Conservation (phyloP, 1,284 basidiomycete species). For the Lentinus polychrous region DNA sequence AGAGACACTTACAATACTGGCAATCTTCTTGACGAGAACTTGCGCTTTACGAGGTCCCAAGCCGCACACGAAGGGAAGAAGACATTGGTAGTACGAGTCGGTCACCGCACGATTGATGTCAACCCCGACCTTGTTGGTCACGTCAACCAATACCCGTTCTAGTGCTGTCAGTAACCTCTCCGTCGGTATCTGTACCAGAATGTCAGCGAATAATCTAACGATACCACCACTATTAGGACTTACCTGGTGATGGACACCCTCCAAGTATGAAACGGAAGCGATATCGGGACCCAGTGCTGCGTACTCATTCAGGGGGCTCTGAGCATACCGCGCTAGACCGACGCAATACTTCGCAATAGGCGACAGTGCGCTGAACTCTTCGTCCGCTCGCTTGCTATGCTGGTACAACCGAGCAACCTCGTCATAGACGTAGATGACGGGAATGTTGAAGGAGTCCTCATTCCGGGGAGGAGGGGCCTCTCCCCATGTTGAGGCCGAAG, state of each 20-base stretch:
- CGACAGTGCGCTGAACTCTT: constrained; percentile 82
- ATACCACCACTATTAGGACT: constrained; percentile 20
- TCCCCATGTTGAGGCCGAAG: not conserved
- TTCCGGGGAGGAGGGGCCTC: constrained; percentile 11
- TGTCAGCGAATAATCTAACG: constrained; percentile 8
- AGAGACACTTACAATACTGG: constrained; percentile 51
- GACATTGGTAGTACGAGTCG: constrained; percentile 81
- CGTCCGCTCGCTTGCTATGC: constrained; percentile 79
- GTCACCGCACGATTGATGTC: constrained; percentile 91
- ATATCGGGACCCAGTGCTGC: constrained; percentile 83
- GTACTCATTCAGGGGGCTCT: constrained; percentile 93
- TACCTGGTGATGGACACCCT: constrained; percentile 85
- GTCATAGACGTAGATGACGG: constrained; percentile 83
- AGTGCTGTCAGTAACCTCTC: constrained; percentile 82
- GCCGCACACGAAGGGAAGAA: constrained; percentile 90
- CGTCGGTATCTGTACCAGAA: constrained; percentile 55
- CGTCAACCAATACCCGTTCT: constrained; percentile 85
- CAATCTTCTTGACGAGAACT: constrained; percentile 78
- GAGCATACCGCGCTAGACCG: constrained; percentile 88
- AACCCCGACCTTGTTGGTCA: constrained; percentile 89
- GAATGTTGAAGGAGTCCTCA: constrained; percentile 48
- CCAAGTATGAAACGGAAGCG: constrained; percentile 73
- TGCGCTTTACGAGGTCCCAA: constrained; percentile 95
- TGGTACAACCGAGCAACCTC: constrained; percentile 94
- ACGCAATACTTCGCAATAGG: constrained; percentile 90